phyloP scores from a whole-genome alignment of 2,329 filamentous ascomycete species.

The Huntiella abstrusa region DNA sequence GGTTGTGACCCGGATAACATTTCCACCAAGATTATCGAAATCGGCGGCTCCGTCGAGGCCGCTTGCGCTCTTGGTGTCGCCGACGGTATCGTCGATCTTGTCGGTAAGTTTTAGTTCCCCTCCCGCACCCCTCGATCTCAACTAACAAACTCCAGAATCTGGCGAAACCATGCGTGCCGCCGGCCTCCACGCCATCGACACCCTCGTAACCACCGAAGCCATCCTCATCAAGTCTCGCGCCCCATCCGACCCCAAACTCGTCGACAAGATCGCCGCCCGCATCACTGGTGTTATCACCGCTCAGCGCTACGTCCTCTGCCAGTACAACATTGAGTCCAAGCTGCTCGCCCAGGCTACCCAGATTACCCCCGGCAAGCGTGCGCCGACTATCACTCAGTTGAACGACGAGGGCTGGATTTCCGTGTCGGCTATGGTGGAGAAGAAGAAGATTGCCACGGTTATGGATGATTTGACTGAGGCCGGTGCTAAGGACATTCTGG shows the following conservation, averaged over 20 bases:
- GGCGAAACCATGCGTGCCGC: slow-evolving; percentile 97
- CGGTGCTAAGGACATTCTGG: slow-evolving; percentile 70
- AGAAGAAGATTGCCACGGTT: slow-evolving; percentile 62
- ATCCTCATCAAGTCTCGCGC: slow-evolving; percentile 82
- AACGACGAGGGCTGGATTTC: slow-evolving; percentile 87
- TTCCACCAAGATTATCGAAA: slow-evolving; percentile 75
- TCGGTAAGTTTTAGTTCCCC: slow-evolving; percentile 45
- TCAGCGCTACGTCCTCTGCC: slow-evolving; percentile 83
- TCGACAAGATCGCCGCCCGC: slow-evolving; percentile 67
- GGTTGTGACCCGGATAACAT: slow-evolving; percentile 20
- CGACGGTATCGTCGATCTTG: slow-evolving; percentile 92
- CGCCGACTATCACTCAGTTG: slow-evolving; percentile 75
- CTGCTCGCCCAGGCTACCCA: slow-evolving; percentile 47
- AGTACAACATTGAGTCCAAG: slow-evolving; percentile 74
- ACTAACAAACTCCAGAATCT: slow-evolving; percentile 43
- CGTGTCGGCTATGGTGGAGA: slow-evolving; percentile 84
- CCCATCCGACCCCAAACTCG: slow-evolving; percentile 59
- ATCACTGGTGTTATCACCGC: slow-evolving; percentile 91
- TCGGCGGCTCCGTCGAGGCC: slow-evolving; percentile 92
- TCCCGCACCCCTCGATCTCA: neutral
- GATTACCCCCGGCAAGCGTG: slow-evolving; percentile 85
- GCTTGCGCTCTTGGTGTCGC: slow-evolving; percentile 90
- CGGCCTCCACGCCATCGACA: slow-evolving; percentile 83
- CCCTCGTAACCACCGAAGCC: slow-evolving; percentile 71
- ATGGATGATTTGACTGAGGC: slow-evolving; percentile 69